phyloP scores from a whole-genome alignment of 768 basidiomycete genomes.

The Piloderma croceum region DNA sequence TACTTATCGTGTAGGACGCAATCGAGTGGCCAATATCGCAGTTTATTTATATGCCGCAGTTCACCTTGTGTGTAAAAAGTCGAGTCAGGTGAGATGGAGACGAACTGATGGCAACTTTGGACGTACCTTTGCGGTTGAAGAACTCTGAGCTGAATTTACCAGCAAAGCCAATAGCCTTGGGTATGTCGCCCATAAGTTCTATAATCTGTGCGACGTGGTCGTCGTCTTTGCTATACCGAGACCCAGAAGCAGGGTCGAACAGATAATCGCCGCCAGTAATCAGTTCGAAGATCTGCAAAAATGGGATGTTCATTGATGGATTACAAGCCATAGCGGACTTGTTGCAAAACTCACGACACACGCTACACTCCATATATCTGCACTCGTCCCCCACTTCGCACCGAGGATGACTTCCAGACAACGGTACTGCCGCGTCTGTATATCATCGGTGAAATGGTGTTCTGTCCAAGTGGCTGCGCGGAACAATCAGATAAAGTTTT shows the following conservation, averaged over 20 bases:
- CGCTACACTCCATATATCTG: constrained; percentile 95
- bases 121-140: constrained; percentile 89
- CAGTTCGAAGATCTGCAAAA: constrained; percentile 79
- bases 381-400: constrained; percentile 91
- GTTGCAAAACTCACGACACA: constrained; percentile 78
- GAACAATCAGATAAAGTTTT: constrained; percentile 2
- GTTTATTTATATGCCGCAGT: constrained; percentile 88
- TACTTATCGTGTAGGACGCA: constrained; percentile 91
- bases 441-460: constrained; percentile 98
- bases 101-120: constrained; percentile 4
- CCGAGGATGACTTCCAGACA: constrained; percentile 97
- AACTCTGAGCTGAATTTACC: constrained; percentile 94
- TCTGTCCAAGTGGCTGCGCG: constrained; percentile 76
- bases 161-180: constrained; percentile 72
- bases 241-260: constrained; percentile 93
- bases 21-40: constrained; percentile 86
- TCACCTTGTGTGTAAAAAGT: constrained; percentile 45
- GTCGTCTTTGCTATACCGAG: constrained; percentile 93
- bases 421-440: constrained; percentile 94
- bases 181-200: constrained; percentile 90
- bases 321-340: constrained; percentile 1
- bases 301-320: not conserved
- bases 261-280: constrained; percentile 96
- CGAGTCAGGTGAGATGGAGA: constrained; percentile 1
- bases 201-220: constrained; percentile 98